Base-by-base conservation (phyloP, 2,329 filamentous ascomycete species). In the Sclerotinia spermophila region DNA sequence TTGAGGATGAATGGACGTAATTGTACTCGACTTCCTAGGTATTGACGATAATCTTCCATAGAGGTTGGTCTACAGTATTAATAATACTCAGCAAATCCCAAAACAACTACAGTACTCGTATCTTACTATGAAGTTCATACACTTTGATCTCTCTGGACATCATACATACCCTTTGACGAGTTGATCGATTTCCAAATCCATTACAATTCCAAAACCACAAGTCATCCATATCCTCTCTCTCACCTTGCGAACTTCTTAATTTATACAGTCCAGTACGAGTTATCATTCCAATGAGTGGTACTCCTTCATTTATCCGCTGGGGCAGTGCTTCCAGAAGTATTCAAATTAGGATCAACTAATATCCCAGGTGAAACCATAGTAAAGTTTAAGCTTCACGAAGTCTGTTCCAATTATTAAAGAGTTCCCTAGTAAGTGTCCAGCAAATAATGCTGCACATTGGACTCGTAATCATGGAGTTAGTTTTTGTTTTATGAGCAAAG, bases 341-440 rank as follows among this genome's bases (percentile, higher is more conserved):
- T 30, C 58, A 61, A 61, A 61, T 61, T 61, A 61, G n/a, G 58
- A 61, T 61, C 58, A 44, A 30, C 58, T 38, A 61, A 44, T 24
- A 61, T 61, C 58, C 58, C 58, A 27, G 38, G 27, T 38, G 19
- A 42, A 35, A 58, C 33, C 55, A 38, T n/a, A 24, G n/a, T 27
- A 11, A 42, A 42, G 38, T 61, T 44, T 61, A 30, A 60, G 35
- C 40, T 42, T 42, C 24, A 58, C 55, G 17, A 15, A 15, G 55
- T 38, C n/a, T 11, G 35, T 27, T 59, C 13, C n/a, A 33, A 40
- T 27, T 15, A 17, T n/a, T 27, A 4, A 27, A 42, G 24, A 60
- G 17, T 11, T 24, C 58, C 35, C 35, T 27, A 27, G 48, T 17
- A 7, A 51, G 48, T 27, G 48, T 51, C 48, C 48, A 27, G 48